A percentile compares a stretch with the other conserved stretches of the same genome.
phyloP scores from a whole-genome alignment of 2,329 filamentous ascomycete species.

The Fusarium sp. region DNA sequence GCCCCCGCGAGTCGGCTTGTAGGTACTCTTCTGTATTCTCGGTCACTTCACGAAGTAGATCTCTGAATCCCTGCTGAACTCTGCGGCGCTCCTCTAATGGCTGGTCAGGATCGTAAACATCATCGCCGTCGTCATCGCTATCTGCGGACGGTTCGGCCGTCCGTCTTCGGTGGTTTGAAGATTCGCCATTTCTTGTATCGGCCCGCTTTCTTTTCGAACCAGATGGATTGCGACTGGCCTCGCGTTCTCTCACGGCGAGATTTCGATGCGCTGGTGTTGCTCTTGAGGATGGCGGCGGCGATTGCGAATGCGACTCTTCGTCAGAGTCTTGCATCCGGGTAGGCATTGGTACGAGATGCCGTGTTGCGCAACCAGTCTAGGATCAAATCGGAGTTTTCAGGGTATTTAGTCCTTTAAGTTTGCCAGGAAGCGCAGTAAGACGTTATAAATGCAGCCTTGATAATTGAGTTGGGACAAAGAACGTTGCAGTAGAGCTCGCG shows the following conservation, averaged over 20 bases:
- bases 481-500: constrained; percentile 15
- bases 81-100: constrained; percentile 79
- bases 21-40: constrained; percentile 84
- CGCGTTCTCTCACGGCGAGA: constrained; percentile 49
- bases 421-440: not conserved
- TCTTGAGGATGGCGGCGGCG: constrained; percentile 40
- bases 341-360: constrained; percentile 45
- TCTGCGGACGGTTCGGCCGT: constrained; percentile 45
- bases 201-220: constrained; percentile 54
- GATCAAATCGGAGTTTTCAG: not conserved
- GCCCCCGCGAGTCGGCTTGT: constrained; percentile 73
- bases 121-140: constrained; percentile 47
- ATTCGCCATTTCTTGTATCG: constrained; percentile 43
- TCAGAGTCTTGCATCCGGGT: constrained; percentile 41
- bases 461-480: constrained; percentile 9
- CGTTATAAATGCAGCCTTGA: not conserved
- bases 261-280: constrained; percentile 40
- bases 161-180: constrained; percentile 45
- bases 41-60: constrained; percentile 70
- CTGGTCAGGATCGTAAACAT: constrained; percentile 87
- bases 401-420: not conserved
- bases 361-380: not conserved
- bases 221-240: constrained; percentile 41
- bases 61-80: constrained; percentile 78
- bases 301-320: constrained; percentile 42